phyloP scores from a whole-genome alignment of 2,329 filamentous ascomycete species.

The Nigrospora oryzae region DNA sequence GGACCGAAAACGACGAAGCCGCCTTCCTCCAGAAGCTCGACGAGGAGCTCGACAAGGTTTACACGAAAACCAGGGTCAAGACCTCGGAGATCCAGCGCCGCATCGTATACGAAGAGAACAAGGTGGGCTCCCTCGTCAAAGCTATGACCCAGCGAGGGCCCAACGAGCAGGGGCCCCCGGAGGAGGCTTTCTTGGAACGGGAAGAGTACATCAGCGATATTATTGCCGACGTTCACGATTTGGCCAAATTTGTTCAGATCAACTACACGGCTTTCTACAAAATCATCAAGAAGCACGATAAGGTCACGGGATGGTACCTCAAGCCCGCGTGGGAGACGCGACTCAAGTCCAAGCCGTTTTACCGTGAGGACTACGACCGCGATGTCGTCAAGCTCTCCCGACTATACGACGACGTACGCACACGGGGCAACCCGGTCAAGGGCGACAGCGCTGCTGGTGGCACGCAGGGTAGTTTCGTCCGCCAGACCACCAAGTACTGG shows the following conservation, averaged over 20 bases:
- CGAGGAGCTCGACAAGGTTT: conserved; percentile 91
- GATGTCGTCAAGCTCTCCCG: conserved; percentile 92
- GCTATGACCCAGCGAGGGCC: conserved; percentile 58
- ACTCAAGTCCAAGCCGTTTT: conserved; percentile 94
- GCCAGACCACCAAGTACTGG: conserved; percentile 99
- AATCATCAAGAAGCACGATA: conserved; percentile 99
- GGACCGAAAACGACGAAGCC: conserved; percentile 88
- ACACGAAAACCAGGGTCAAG: conserved; percentile 95
- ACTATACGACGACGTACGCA: conserved; percentile 90
- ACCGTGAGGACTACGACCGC: conserved; percentile 96
- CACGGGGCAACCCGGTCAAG: conserved; percentile 82
- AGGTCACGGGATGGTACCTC: conserved; percentile 88
- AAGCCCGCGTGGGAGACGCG: conserved; percentile 93
- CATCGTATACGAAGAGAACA: conserved; percentile 86
- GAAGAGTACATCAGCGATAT: conserved; percentile 96
- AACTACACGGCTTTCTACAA: conserved; percentile 99
- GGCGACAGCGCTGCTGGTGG: conserved; percentile 90
- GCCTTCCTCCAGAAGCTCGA: conserved; percentile 82
- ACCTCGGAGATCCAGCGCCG: conserved; percentile 89
- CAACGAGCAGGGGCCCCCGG: conserved; percentile 54
- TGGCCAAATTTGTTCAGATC: conserved; percentile 95
- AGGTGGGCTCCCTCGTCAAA: conserved; percentile 56
- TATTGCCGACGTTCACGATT: conserved; percentile 95
- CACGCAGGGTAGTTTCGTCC: conserved; percentile 87
- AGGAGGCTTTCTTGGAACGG: conserved; percentile 88